Percentiles rank a stretch among this genome's conserved stretches.
These are phyloP conservation scores for Chenopodium album DNA, from an alignment of 148 eudicot species.

Conservation along the genomic window DNA sequence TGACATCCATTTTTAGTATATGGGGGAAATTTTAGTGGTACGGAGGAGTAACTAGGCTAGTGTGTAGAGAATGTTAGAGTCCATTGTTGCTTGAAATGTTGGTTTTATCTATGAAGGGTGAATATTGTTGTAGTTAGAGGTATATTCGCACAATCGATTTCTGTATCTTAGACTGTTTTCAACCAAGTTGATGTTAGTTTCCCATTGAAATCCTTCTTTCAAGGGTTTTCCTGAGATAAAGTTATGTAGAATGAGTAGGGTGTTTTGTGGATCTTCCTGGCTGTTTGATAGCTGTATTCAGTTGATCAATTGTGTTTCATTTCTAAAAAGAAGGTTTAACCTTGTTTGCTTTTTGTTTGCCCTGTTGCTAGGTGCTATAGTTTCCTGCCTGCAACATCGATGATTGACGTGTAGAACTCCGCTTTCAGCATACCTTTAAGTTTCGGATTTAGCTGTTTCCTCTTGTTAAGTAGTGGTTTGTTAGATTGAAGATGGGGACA, in stretches of 20 bases:
- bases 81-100: too few species aligned
- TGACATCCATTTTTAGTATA: too few species aligned
- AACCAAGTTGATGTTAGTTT: too few species aligned
- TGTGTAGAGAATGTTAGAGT: too few species aligned
- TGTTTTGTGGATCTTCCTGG: background rate
- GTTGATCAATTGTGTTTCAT: background rate
- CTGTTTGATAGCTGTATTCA: background rate
- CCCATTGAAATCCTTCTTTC: too few species aligned
- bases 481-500: conserved; percentile 33
- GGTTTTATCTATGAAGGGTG: too few species aligned
- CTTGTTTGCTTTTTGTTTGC: background rate
- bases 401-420: conserved; percentile 10
- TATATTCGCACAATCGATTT: too few species aligned
- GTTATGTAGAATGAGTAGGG: background rate
- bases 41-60: too few species aligned
- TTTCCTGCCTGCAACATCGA: background rate
- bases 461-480: background rate
- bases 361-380: background rate
- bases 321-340: background rate
- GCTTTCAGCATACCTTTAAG: background rate
- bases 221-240: too few species aligned
- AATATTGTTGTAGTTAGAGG: too few species aligned
- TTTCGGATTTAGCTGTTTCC: background rate
- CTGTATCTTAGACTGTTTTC: too few species aligned
- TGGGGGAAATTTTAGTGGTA: too few species aligned